A percentile compares a stretch with the other conserved stretches of the same genome.
These are phyloP conservation scores for Rubroshorea leprosula DNA, from an alignment of 345 rosid species.

Conservation along the genomic window DNA sequence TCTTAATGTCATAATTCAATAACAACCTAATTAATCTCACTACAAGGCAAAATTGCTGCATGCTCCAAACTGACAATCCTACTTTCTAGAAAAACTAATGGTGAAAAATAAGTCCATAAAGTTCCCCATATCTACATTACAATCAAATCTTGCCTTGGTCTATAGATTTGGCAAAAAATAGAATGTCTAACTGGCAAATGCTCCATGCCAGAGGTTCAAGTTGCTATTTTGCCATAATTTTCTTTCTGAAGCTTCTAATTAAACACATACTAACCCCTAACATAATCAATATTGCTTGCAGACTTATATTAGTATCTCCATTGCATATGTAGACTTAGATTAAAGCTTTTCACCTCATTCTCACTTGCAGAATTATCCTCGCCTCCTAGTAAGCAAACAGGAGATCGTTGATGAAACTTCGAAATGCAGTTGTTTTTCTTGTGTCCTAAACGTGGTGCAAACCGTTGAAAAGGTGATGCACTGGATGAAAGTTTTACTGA, in stretches of 20 bases:
- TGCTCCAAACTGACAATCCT: neutral
- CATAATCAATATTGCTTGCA: neutral
- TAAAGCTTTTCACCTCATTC: constrained; percentile 2
- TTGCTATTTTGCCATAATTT: too few relatives aligned
- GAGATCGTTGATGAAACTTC: neutral
- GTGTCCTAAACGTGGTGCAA: neutral
- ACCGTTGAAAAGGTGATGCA: neutral
- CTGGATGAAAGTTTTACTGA: neutral
- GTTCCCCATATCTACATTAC: too few relatives aligned
- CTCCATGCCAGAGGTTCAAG: too few relatives aligned
- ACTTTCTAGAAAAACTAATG: neutral
- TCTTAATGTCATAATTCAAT: neutral
- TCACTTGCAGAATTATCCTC: neutral
- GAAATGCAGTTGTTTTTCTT: neutral
- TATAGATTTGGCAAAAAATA: too few relatives aligned
- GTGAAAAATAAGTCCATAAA: too few relatives aligned
- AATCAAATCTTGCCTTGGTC: neutral
- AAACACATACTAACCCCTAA: neutral
- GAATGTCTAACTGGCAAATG: too few relatives aligned
- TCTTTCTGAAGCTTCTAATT: neutral
- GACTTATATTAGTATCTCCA: neutral
- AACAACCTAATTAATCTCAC: neutral
- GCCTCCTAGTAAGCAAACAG: neutral
- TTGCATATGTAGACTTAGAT: neutral
- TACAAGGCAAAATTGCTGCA: neutral